Conservation (phyloP, 2,329 filamentous ascomycete genomes). For the Colletotrichum eremochloae region DNA sequence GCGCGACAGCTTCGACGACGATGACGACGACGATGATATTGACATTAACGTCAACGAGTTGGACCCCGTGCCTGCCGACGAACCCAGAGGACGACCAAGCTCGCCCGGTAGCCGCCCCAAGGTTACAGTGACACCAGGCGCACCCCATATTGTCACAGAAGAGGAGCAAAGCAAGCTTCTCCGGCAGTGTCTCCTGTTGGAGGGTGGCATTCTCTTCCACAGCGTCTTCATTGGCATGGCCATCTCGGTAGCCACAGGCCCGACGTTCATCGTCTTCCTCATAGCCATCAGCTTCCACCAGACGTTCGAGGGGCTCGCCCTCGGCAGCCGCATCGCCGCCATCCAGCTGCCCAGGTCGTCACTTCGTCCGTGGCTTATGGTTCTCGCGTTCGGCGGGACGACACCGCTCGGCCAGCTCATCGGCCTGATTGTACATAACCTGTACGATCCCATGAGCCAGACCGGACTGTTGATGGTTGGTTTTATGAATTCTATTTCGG, state of each 20-base stretch:
- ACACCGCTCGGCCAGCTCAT: constrained; percentile 77
- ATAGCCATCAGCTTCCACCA: constrained; percentile 88
- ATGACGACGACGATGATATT: constrained; percentile 61
- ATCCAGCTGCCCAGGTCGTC: constrained; percentile 83
- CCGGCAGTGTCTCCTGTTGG: constrained; percentile 82
- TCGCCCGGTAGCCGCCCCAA: constrained; percentile 48
- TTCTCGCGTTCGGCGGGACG: constrained; percentile 77
- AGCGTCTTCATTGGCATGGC: constrained; percentile 91
- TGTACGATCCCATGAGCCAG: constrained; percentile 85
- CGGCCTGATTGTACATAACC: constrained; percentile 79
- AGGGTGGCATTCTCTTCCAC: constrained; percentile 88
- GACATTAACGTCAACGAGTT: constrained; percentile 74
- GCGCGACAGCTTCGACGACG: constrained; percentile 48
- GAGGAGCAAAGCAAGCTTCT: constrained; percentile 76
- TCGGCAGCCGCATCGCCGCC: constrained; percentile 87
- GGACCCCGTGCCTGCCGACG: constrained; percentile 54
- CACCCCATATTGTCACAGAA: constrained; percentile 49
- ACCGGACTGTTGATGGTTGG: constrained; percentile 85
- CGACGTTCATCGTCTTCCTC: constrained; percentile 83
- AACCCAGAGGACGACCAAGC: constrained; percentile 38
- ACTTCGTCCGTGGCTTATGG: constrained; percentile 85
- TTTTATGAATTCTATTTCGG: constrained; percentile 88
- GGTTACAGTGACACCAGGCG: constrained; percentile 24
- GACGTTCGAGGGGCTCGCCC: constrained; percentile 88
- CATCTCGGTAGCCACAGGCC: constrained; percentile 83